These are phyloP conservation scores for Harrya chromipes DNA, from an alignment of 768 basidiomycete genomes.

Conservation along the genomic window DNA sequence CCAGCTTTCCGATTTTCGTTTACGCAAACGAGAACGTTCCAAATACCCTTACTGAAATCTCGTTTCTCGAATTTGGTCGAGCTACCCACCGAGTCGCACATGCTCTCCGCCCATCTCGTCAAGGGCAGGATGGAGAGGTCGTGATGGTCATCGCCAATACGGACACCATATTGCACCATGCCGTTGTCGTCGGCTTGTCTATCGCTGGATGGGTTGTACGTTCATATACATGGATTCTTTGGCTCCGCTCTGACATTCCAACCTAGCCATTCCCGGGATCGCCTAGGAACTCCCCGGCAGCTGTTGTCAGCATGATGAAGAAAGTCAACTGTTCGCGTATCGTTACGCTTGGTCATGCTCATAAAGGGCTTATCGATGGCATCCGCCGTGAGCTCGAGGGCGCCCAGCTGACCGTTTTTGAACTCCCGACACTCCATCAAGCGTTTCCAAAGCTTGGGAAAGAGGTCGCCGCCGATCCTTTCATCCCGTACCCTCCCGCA, in stretches of 20 bases:
- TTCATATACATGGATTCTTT: not conserved
- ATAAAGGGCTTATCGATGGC: constrained; percentile 10
- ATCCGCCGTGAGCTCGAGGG: constrained; percentile 1
- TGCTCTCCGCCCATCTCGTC: constrained; percentile 17
- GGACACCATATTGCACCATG: constrained; percentile 30
- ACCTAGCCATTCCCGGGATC: constrained; percentile 25
- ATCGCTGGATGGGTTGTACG: constrained; percentile 5
- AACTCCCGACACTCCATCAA: constrained; percentile 16
- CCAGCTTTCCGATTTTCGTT: constrained; percentile 9
- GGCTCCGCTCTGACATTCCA: constrained; percentile 6
- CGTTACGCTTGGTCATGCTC: constrained; percentile 7
- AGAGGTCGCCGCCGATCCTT: constrained; percentile 19
- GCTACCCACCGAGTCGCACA: constrained; percentile 33
- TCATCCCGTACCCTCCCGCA: constrained; percentile 8
- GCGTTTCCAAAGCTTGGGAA: constrained; percentile 37
- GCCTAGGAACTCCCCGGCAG: constrained; percentile 19
- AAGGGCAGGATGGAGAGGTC: constrained; percentile 22
- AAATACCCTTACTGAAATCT: constrained; percentile 15
- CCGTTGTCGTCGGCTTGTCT: constrained; percentile 21
- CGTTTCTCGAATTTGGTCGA: constrained; percentile 26
- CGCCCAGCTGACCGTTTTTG: constrained; percentile 3
- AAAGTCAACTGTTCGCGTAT: constrained; percentile 19
- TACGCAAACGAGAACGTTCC: constrained; percentile 13
- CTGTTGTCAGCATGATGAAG: constrained; percentile 19
- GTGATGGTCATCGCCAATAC: constrained; percentile 32